phyloP scores from a whole-genome alignment of 495 filamentous ascomycete genomes.

The Penicillium diatomitis region DNA sequence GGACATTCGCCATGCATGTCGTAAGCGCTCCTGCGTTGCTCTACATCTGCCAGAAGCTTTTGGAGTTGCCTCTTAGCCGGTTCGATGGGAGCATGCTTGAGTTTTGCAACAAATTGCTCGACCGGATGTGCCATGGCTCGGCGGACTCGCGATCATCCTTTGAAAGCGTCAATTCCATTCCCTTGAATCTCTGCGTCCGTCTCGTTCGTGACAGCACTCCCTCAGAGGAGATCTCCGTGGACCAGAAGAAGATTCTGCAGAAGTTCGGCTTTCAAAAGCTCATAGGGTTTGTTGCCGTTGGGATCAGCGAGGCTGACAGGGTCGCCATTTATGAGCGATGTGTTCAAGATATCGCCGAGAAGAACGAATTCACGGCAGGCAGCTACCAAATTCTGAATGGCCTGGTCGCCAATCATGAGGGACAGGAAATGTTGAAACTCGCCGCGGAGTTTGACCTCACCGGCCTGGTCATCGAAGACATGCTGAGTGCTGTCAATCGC shows the following conservation, averaged over 20 bases:
- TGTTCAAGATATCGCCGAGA: constrained; percentile 48
- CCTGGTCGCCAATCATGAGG: constrained; percentile 39
- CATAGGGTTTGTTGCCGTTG: constrained; percentile 38
- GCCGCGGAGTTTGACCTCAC: constrained; percentile 46
- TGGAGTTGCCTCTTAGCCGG: constrained; percentile 54
- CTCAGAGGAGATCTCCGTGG: constrained; percentile 25
- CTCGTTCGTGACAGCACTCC: constrained; percentile 56
- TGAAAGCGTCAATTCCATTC: constrained; percentile 25
- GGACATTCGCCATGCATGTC: constrained; percentile 51
- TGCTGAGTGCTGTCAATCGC: constrained; percentile 37
- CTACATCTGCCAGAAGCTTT: constrained; percentile 68
- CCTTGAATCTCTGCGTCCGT: constrained; percentile 49
- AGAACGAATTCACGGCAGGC: constrained; percentile 48
- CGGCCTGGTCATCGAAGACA: constrained; percentile 40
- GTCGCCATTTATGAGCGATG: constrained; percentile 48
- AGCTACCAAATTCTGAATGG: constrained; percentile 63
- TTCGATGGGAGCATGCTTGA: constrained; percentile 47
- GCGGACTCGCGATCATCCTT: constrained; percentile 5
- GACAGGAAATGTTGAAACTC: constrained; percentile 42
- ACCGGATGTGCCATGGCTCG: constrained; percentile 26
- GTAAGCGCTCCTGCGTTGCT: constrained; percentile 41
- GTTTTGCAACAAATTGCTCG: constrained; percentile 34
- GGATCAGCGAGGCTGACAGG: constrained; percentile 40
- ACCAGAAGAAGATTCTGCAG: constrained; percentile 37
- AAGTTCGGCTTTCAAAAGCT: constrained; percentile 52